phyloP scores from a whole-genome alignment of 2,329 filamentous ascomycete species.

The Emydomyces testavorans region DNA sequence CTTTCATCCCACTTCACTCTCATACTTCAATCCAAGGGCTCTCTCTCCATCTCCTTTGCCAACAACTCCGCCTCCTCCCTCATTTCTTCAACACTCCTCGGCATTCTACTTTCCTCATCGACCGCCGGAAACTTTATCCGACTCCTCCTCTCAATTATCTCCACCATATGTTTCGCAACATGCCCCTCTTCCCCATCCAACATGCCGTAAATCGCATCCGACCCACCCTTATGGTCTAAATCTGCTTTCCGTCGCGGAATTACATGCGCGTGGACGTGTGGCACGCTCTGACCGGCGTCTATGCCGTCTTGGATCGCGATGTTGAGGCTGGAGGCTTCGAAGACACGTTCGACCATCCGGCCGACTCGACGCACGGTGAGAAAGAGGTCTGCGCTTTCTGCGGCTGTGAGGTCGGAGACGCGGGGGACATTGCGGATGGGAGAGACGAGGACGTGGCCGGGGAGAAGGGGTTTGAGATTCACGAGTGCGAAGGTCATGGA shows the following conservation, averaged over 20 bases:
- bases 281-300: constrained; percentile 84
- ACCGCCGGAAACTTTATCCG: constrained; percentile 53
- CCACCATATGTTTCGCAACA: constrained; percentile 45
- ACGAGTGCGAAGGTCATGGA: constrained; percentile 74
- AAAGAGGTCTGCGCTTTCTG: constrained; percentile 77
- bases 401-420: constrained; percentile 58
- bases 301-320: constrained; percentile 88
- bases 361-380: constrained; percentile 73
- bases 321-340: constrained; percentile 66
- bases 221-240: constrained; percentile 45
- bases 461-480: constrained; percentile 87
- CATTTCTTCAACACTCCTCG: constrained; percentile 67
- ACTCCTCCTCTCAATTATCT: constrained; percentile 42
- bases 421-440: constrained; percentile 58
- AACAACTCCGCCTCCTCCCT: constrained; percentile 60
- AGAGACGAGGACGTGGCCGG: constrained; percentile 85
- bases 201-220: constrained; percentile 68
- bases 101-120: constrained; percentile 57
- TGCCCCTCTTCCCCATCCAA: constrained; percentile 70
- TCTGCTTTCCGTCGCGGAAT: constrained; percentile 59
- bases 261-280: constrained; percentile 86
- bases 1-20: neutral
- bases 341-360: constrained; percentile 55
- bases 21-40: constrained; percentile 16
- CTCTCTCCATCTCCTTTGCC: constrained; percentile 42